Conservation (phyloP, 352 stramenopile species). For the Phytophthora chlamydospora region DNA sequence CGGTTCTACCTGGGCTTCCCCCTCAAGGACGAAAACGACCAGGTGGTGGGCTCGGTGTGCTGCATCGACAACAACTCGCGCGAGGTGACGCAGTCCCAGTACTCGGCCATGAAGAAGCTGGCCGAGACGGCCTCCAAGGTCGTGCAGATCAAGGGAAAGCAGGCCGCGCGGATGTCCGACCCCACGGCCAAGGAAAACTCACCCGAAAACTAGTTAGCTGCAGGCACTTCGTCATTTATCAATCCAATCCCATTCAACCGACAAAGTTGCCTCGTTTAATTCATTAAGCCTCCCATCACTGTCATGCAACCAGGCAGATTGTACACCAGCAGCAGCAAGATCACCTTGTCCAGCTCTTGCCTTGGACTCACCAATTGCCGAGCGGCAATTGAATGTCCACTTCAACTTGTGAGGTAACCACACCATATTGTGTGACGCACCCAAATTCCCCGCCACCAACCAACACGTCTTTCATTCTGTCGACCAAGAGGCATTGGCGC, state of each 20-base stretch:
- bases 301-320: too few species aligned
- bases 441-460: slow-evolving; percentile 3
- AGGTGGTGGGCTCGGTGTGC: slow-evolving; percentile 69
- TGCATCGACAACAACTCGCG: slow-evolving; percentile 55
- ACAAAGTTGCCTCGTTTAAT: too few species aligned
- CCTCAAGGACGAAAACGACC: slow-evolving; percentile 48
- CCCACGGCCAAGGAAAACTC: slow-evolving; percentile 2
- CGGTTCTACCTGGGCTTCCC: slow-evolving; percentile 55
- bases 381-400: too few species aligned
- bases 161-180: slow-evolving; percentile 11
- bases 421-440: background rate
- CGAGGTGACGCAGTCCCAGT: slow-evolving; percentile 62
- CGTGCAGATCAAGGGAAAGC: slow-evolving; percentile 39
- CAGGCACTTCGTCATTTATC: slow-evolving; percentile 21
- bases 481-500: background rate
- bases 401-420: background rate
- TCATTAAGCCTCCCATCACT: too few species aligned
- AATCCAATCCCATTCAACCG: slow-evolving; percentile 10
- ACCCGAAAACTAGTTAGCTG: slow-evolving; percentile 7
- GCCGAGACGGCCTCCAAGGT: slow-evolving; percentile 56
- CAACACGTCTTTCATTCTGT: background rate
- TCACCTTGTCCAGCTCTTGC: too few species aligned
- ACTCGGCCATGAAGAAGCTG: slow-evolving; percentile 53
- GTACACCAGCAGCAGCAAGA: too few species aligned
- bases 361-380: too few species aligned